Percentiles rank a stretch among this genome's conserved stretches.
These are phyloP conservation scores for Cercophora samala DNA, from an alignment of 495 filamentous ascomycete genomes.

Conservation along the genomic window DNA sequence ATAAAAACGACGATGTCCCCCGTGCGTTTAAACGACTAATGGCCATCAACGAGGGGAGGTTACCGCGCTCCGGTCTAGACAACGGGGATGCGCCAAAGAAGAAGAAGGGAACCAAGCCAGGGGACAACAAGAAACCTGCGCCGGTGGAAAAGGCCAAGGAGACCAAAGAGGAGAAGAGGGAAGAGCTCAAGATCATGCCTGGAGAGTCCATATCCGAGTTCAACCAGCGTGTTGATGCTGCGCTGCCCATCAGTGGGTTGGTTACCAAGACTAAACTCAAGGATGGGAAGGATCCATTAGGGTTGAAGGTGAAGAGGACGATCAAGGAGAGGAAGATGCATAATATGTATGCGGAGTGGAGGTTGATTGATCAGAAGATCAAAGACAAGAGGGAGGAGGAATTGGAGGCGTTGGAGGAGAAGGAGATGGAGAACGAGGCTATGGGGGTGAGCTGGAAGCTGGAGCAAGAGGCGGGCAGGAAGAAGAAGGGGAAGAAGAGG, in stretches of 20 bases:
- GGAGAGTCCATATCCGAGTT: slow-evolving; percentile 83
- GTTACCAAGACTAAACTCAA: slow-evolving; percentile 48
- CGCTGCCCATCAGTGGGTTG: slow-evolving; percentile 68
- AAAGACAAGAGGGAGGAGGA: slow-evolving; percentile 58
- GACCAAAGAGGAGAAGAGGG: not conserved
- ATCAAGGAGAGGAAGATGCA: slow-evolving; percentile 82
- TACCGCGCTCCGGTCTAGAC: slow-evolving; percentile 63
- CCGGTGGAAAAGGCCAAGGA: slow-evolving; percentile 3
- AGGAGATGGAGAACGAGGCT: slow-evolving; percentile 58
- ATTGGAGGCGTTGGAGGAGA: slow-evolving; percentile 61
- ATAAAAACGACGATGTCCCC: slow-evolving; percentile 71
- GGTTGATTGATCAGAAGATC: slow-evolving; percentile 57
- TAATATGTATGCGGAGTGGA: slow-evolving; percentile 76
- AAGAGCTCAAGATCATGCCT: slow-evolving; percentile 62
- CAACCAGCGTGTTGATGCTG: slow-evolving; percentile 77
- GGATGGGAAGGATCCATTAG: slow-evolving; percentile 49
- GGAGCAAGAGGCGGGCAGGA: slow-evolving; percentile 39
- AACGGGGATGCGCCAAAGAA: slow-evolving; percentile 53
- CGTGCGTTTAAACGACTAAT: slow-evolving; percentile 81
- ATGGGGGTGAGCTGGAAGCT: slow-evolving; percentile 56
- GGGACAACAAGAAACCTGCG: slow-evolving; percentile 22
- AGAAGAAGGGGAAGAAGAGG: slow-evolving; percentile 55
- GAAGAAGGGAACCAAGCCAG: slow-evolving; percentile 48
- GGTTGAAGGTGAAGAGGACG: slow-evolving; percentile 58
- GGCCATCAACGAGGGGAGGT: slow-evolving; percentile 59